Base-by-base conservation (phyloP, 2,329 filamentous ascomycete species). In the Fusarium oligoseptatum region DNA sequence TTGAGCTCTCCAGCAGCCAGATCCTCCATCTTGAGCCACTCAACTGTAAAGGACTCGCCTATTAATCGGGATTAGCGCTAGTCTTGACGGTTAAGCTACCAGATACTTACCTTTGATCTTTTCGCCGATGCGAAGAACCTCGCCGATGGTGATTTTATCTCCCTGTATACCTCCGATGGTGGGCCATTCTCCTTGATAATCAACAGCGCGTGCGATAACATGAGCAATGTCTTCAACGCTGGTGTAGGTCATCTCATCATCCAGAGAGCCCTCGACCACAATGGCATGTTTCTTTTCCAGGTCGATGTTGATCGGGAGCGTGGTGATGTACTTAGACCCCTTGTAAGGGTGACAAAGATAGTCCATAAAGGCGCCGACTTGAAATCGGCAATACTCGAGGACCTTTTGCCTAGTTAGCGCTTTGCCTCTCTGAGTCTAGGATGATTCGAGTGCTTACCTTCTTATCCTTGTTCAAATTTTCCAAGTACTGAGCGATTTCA, bases 301-400 rank as follows among this genome's bases (percentile, higher is more conserved):
- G 72, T 86, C 81, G 34, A 86, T 77, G 9, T 80, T 63, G 4
- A 72, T 82, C 7, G 85, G 77, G 2, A 86, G 68, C 0, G 82
- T 79, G 6, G 80, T 74, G 4, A 90, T 75, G 27, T 87, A 79
- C 36, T 84, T 86, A 8, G 85, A 77, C 0, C 86, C 84, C 50
- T 84, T 81, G 62, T 87, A 76, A 0, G 89, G 88, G 63, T 81
- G 84, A 1, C 85, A 86, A 15, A 90, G 82, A 79, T 90, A 91
- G 76, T 91, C 83, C 56, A 87, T 71, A 74, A 90, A 89, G 9
- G 88, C 72, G 2, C 87, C 88, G 0, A 87, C 87, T 57, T 90
- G 87, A 75, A 91, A 90, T 1, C 89, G 79, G 8, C 81, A 85
- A 77, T 90, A 91, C 71, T 91, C 87, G 6, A 90, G 80, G 8